Conservation (phyloP, 169 alveolate species). For the Babesia gibsoni region DNA sequence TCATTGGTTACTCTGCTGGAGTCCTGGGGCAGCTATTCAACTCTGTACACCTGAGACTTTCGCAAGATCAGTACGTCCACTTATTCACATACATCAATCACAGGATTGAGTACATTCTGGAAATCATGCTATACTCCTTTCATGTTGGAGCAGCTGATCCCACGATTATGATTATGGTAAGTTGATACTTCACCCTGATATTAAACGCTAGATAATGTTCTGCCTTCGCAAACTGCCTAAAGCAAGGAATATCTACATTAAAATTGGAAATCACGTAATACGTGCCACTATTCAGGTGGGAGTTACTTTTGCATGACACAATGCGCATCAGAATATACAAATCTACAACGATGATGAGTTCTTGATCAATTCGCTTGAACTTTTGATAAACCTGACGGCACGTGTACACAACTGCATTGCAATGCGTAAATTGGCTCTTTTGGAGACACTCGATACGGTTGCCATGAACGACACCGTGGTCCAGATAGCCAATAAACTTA, state of each 20-base stretch:
- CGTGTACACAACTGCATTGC: conserved; percentile 43
- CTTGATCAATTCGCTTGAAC: conserved; percentile 36
- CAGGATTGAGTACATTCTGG: conserved; percentile 46
- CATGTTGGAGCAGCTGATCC: conserved; percentile 23
- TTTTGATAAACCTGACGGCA: conserved; percentile 27
- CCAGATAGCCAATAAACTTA: conserved; percentile 39
- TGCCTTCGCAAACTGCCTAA: conserved; percentile 40
- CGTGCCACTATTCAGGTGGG: conserved; percentile 21
- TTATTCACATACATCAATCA: too few relatives aligned
- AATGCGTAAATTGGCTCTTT: conserved; percentile 24
- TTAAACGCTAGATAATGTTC: conserved; percentile 21
- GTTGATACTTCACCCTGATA: neutral
- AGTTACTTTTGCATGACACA: neutral
- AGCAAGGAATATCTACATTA: conserved; percentile 16
- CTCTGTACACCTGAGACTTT: neutral
- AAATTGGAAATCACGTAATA: conserved; percentile 38
- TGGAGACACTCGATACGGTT: conserved; percentile 25
- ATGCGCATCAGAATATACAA: conserved; percentile 10
- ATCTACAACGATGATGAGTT: conserved; percentile 32
- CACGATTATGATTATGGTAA: conserved; percentile 1
- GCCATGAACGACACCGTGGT: conserved; percentile 46
- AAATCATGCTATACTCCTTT: conserved; percentile 37
- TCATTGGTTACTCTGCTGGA: conserved; percentile 39
- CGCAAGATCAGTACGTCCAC: conserved; percentile 11
- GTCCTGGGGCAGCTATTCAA: conserved; percentile 60